phyloP scores from a whole-genome alignment of 2,329 filamentous ascomycete genomes.

The Colletotrichum euphorbiae region DNA sequence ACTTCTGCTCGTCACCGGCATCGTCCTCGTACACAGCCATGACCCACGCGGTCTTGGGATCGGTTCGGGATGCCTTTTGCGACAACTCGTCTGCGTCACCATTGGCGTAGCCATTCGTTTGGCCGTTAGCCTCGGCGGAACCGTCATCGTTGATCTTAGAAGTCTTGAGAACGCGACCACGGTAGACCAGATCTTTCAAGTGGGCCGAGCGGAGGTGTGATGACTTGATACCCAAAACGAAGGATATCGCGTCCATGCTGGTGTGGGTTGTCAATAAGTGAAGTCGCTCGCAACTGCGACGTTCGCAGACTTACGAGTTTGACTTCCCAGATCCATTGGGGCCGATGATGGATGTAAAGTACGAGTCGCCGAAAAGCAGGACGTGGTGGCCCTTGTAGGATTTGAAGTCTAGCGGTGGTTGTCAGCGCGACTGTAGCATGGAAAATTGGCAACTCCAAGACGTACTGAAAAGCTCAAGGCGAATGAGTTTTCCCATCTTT shows the following conservation, averaged over 20 bases:
- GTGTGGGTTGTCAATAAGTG: conserved; percentile 42
- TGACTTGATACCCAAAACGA: conserved; percentile 97
- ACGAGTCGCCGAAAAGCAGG: conserved; percentile 95
- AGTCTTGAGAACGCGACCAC: conserved; percentile 90
- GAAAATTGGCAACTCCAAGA: background rate
- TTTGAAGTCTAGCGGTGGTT: conserved; percentile 83
- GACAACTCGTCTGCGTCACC: conserved; percentile 69
- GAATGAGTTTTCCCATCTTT: conserved; percentile 94
- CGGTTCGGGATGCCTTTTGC: conserved; percentile 76
- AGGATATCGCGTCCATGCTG: conserved; percentile 99
- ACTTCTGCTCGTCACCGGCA: conserved; percentile 91
- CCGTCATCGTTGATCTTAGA: conserved; percentile 94
- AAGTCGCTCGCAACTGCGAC: conserved; percentile 5
- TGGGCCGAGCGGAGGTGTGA: conserved; percentile 96
- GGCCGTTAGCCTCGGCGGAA: conserved; percentile 74
- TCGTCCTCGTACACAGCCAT: conserved; percentile 99
- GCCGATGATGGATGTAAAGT: conserved; percentile 99
- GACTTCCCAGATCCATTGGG: conserved; percentile 99
- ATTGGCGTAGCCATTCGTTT: conserved; percentile 70
- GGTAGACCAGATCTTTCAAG: conserved; percentile 94
- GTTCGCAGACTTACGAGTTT: conserved; percentile 77
- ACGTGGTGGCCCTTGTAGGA: conserved; percentile 98
- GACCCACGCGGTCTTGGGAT: conserved; percentile 96
- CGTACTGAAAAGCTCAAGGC: conserved; percentile 92
- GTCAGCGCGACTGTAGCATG: conserved; percentile 16